phyloP scores from a whole-genome alignment of 352 stramenopile genomes.

The Thalassiosira oceanica region DNA sequence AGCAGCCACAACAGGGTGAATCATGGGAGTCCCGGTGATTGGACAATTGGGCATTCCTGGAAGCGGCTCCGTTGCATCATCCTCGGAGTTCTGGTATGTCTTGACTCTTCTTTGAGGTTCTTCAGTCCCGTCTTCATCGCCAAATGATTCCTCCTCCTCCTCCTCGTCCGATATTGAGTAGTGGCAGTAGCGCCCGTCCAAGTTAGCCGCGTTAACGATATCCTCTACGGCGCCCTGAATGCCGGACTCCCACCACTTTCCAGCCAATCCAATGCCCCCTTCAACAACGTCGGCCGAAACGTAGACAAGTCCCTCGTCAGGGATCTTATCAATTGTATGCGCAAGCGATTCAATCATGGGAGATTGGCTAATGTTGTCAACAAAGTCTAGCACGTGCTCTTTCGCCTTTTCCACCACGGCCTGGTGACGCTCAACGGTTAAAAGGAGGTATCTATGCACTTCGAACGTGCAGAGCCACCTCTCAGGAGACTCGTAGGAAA shows the following conservation, averaged over 20 bases:
- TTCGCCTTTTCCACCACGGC: constrained; percentile 51
- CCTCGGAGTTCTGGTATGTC: background rate
- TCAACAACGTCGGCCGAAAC: constrained; percentile 48
- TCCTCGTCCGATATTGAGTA: constrained; percentile 35
- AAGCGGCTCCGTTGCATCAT: constrained; percentile 25
- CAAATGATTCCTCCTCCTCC: constrained; percentile 12
- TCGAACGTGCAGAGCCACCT: constrained; percentile 65
- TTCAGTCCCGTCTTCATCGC: background rate
- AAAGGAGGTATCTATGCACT: constrained; percentile 59
- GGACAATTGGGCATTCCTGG: constrained; percentile 82
- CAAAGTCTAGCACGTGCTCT: constrained; percentile 59
- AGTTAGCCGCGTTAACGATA: constrained; percentile 66
- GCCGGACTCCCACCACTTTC: constrained; percentile 65
- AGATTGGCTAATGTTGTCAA: constrained; percentile 62
- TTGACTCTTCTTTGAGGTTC: background rate
- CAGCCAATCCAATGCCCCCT: constrained; percentile 38
- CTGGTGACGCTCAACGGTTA: constrained; percentile 61
- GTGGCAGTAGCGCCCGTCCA: constrained; percentile 59
- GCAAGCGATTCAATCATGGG: constrained; percentile 53
- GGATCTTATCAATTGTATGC: constrained; percentile 55
- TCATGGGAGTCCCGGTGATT: constrained; percentile 93
- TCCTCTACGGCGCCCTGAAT: constrained; percentile 55
- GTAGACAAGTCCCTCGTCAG: constrained; percentile 65
- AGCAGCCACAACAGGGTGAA: constrained; percentile 92
- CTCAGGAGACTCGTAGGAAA: too few relatives aligned